phyloP scores from a whole-genome alignment of 305 asterid genomes.

The Stenogyne calaminthoides region DNA sequence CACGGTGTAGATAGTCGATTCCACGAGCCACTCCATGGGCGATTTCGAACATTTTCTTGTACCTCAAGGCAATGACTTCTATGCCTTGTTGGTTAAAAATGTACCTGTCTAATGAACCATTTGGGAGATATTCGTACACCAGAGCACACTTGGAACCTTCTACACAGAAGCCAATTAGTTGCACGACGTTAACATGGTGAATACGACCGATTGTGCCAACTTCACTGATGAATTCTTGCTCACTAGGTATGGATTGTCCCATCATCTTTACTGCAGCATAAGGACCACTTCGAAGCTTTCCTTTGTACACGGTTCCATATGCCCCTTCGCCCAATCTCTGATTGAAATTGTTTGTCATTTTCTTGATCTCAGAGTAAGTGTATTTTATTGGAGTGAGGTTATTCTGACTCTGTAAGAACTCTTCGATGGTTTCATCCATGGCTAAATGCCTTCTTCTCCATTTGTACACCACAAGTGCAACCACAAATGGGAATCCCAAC shows the following conservation, averaged over 20 bases:
- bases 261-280: constrained; percentile 46
- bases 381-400: constrained; percentile 41
- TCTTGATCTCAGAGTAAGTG: constrained; percentile 40
- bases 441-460: constrained; percentile 42
- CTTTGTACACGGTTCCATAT: constrained; percentile 44
- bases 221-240: constrained; percentile 47
- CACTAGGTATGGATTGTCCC: constrained; percentile 33
- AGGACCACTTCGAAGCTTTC: constrained; percentile 46
- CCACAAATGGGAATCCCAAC: constrained; percentile 40
- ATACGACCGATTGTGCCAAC: constrained; percentile 50
- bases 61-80: constrained; percentile 26
- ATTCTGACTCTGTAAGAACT: constrained; percentile 35
- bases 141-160: constrained; percentile 47
- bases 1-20: constrained; percentile 43
- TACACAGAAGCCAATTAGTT: constrained; percentile 51
- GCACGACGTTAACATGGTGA: constrained; percentile 49
- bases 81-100: constrained; percentile 38
- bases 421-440: constrained; percentile 42
- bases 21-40: constrained; percentile 47
- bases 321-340: constrained; percentile 42
- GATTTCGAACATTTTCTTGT: constrained; percentile 42
- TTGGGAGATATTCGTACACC: constrained; percentile 48
- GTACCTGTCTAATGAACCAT: constrained; percentile 52
- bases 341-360: constrained; percentile 42
- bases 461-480: constrained; percentile 31